Percentiles rank a stretch among this genome's conserved stretches.
phyloP scores from a whole-genome alignment of 169 alveolate genomes.

The Cyclospora cayetanensis region DNA sequence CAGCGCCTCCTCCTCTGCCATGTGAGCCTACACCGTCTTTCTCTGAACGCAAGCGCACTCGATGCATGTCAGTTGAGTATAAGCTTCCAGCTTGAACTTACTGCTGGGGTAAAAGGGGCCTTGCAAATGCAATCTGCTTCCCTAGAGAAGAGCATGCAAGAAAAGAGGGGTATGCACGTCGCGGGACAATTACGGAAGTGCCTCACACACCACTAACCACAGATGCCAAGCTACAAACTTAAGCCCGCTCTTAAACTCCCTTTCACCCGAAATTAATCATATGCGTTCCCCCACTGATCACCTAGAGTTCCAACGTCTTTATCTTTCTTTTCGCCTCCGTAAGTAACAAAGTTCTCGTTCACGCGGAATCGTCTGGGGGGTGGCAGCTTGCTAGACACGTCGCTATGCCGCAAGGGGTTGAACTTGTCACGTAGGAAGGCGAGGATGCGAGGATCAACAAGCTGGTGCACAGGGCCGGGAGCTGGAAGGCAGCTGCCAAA shows the following conservation, averaged over 20 bases:
- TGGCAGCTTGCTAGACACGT: conserved; percentile 39
- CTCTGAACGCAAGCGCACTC: neutral
- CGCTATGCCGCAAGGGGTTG: conserved; percentile 48
- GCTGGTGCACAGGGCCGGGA: neutral
- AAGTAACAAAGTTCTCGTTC: conserved; percentile 54
- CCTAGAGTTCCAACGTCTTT: neutral
- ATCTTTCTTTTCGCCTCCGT: conserved; percentile 29
- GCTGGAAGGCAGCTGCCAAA: conserved; percentile 13
- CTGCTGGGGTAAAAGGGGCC: too few species aligned
- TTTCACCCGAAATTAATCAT: too few species aligned
- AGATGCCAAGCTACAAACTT: too few species aligned
- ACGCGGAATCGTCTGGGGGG: conserved; percentile 65
- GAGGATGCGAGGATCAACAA: neutral
- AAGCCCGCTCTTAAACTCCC: too few species aligned
- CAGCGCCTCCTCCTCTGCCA: conserved; percentile 15
- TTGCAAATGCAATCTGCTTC: too few species aligned
- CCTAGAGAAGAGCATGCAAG: too few species aligned
- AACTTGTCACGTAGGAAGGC: conserved; percentile 51
- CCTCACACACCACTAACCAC: too few species aligned
- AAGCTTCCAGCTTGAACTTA: too few species aligned
- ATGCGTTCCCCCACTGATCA: neutral
- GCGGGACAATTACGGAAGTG: too few species aligned
- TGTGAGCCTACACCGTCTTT: conserved; percentile 19
- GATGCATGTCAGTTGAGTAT: too few species aligned
- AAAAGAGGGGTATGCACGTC: too few species aligned